Evolutionary conservation across 257 asterid genomes (phyloP), one percentile per base, ranked within the genome.

Genomic region (Ajuga chamaepitys): DNA sequence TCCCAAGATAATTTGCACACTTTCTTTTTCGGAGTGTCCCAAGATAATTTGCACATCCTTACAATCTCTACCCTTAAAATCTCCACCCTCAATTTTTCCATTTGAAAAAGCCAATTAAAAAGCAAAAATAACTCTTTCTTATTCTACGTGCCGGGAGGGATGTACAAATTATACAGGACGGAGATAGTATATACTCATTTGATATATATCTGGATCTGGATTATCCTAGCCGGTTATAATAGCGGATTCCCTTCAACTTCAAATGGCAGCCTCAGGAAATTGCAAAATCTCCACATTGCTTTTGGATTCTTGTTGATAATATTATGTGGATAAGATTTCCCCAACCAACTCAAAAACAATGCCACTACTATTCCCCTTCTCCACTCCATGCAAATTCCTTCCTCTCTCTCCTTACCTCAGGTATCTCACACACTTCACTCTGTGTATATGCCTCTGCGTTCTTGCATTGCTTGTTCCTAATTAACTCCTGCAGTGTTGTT

Each of bases 261-360:
- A 66, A 66, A 2, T 21, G 4, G 58, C 28, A 73, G 69, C 77
- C 77, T 41, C 77, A 58, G 18, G 45, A 42, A 42, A 53, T 68
- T 46, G 71, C 48, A 25, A 64, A 70, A 54, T 35, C 64, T 65
- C 16, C 42, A 12, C 56, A 9, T 35, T n/a, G 21, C 32, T 51
- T 62, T 16, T 32, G 8, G 40, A 63, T n/a, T 47, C 45, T 66
- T 66, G 60, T 47, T 24, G 78, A 74, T 74, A 74, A 54, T 54
- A 67, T 66, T 61, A 61, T 67, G 78, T 74, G 78, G 78, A 74
- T 67, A 74, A 62, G 74, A 62, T 68, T 62, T 47, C 40, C 13
- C 46, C 51, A 45, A 34, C 41, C 38, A 56, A 56, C 26, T 9
- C 42, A 55, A 32, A 68, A 30, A 45, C 59, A 16, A 6, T 25